Base-by-base conservation (phyloP, 306 rosid species). In the Medicago arabica region DNA sequence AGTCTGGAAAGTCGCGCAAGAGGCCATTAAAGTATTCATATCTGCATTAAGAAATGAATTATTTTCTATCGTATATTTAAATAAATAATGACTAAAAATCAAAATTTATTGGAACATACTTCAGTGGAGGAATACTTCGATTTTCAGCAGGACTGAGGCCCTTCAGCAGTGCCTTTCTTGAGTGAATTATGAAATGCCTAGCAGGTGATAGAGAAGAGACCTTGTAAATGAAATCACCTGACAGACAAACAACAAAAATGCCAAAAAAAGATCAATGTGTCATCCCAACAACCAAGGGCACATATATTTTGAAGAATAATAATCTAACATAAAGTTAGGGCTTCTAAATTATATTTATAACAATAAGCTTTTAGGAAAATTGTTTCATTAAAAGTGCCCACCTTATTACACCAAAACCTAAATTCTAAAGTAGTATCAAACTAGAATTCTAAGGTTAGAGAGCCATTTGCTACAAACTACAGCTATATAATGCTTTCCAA, bases 131-230 rank as follows among this genome's bases (percentile, higher is more conserved):
- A 76, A 95, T 88, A 71, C 84, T 86, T 60, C 99, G 91, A 90
- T 95, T 95, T 84, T 95, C 99, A 84, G 99, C 93, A 31, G 99
- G 99, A 80, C 87, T 95, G 58, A 95, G 83, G 83, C 99, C 99
- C 72, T 90, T 95, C 51, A 95, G 93, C 75, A 95, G 84, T 64
- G 97, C 99, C 83, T 92, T 95, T 78, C 99, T 90, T 6, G 99
- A 95, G 83, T 95, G 99, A 60, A 95, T 85, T 64, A 92, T 74
- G 58, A 95, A 95, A 84, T 95, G 99, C 86, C 85, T 90, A 51
- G 97, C 70, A 74, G 99, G 99, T 57, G 99, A 95, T 67, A 69
- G 74, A 76, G 99, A 92, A 80, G 99, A 92, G 77, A 95, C 99
- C 89, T 89, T 90, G 91, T 95, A 90, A 76, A 95, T 77, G 77